Base-by-base conservation (phyloP, 2,329 filamentous ascomycete species). In the Penicillium nordicum region DNA sequence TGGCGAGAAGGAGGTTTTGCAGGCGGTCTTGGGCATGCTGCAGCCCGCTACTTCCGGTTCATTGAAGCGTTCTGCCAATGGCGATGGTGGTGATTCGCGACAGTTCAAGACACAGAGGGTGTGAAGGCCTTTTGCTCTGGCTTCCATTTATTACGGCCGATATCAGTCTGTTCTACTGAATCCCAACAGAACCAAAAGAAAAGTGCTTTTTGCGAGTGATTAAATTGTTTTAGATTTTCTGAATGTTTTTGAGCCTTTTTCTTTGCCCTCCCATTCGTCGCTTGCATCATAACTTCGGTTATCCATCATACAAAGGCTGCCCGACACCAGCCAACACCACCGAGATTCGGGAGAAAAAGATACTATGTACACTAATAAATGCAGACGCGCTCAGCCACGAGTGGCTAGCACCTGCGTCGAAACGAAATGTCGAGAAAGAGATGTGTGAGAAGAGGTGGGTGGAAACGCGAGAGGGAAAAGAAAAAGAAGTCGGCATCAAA, bases 1-100 rank as follows among this genome's bases (percentile, higher is more conserved):
- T 3, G 89, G 89, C 14, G 89, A 93, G 73, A 91, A 91, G 71
- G 79, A 80, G 63, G 77, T 92, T 6, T 68, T 92, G 25, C 73
- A 78, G 53, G 79, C 84, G 65, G 78, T 85, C 1, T 77, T 82
- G 57, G 63, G 58, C 46, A 72, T 70, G 61, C 69, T 78, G 34
- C 63, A 68, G 49, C 56, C 64, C 49, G 57, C 68, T 32, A 55
- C 56, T 16, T 55, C 53, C 7, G 61, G 57, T 16, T 65, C 67
- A 12, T 49, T 67, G 29, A 76, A 77, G 57, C 67, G 73, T 41
- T 57, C 63, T 44, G 66, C 67, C 36, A 63, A 67, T 37, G 61
- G 60, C 41, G 65, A 64, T 40, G 41, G 41, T 41, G 60, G 62
- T 48, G 63, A 67, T 18, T 63, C 60, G 29, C 69, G 70, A 61